Conservation (phyloP, 1,284 basidiomycete genomes). For the Trichosporon sp. region DNA sequence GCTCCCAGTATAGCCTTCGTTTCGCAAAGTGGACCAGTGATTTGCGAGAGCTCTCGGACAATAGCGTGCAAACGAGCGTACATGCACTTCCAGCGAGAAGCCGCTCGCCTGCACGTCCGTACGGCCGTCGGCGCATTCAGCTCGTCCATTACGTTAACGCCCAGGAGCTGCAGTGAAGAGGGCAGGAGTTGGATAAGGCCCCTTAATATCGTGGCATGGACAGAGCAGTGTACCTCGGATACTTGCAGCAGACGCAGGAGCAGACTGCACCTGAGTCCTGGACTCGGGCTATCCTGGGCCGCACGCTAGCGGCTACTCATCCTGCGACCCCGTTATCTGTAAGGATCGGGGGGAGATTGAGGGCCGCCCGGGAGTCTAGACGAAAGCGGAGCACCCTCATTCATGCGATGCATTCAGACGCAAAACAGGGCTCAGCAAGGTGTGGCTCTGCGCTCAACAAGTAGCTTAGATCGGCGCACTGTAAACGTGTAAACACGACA, state of each 20-base stretch:
- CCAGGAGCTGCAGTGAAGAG: neutral
- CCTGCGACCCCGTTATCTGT: neutral
- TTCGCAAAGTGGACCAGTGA: neutral
- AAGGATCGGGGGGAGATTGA: neutral
- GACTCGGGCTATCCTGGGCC: neutral
- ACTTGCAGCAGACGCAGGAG: neutral
- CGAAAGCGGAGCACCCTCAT: neutral
- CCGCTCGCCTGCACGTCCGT: neutral
- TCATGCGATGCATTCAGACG: neutral
- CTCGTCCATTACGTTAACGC: neutral
- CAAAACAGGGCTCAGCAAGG: slow-evolving; percentile 2
- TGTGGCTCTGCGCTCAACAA: neutral
- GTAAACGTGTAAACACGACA: neutral
- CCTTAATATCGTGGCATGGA: neutral
- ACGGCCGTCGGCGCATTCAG: slow-evolving; percentile 4
- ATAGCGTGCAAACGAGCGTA: neutral
- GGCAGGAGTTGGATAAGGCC: neutral
- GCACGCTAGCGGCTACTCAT: neutral
- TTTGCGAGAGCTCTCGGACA: neutral
- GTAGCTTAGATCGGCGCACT: neutral
- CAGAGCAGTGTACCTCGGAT: neutral
- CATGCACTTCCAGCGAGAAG: neutral
- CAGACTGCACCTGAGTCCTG: neutral
- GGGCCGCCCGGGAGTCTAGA: neutral
- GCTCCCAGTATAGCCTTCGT: neutral